Base-by-base conservation (phyloP, 805 yeast genomes). In the Ogataea methylovora region DNA sequence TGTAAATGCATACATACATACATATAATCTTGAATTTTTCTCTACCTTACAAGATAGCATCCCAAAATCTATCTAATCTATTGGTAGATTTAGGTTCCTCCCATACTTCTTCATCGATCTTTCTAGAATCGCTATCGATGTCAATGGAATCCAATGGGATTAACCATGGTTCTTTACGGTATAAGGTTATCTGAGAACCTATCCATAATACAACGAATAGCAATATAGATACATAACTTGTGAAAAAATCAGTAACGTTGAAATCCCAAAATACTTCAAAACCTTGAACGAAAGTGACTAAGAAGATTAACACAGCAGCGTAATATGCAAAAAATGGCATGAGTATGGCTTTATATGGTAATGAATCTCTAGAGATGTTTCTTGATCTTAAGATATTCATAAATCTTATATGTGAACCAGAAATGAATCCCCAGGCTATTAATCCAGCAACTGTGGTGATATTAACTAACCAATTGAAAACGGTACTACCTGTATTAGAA, bases 401-500 rank as follows among this genome's bases (percentile, higher is more conserved):
- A 59, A 81, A 82, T 53, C 88, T 65, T 37, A 82, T 58, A 56
- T 80, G 88, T 3, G 82, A 64, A 30, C 71, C 56, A 20, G 78
- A 67, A 40, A 81, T 79, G 52, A 75, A 71, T 32, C 76, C 69
- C 88, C 88, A 79, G 13, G 84, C 69, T 45, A 80, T 76, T 44
- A 81, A 67, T 39, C 88, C 88, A 9, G 87, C 79, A 32, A 80
- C 79, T 20, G 84, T 83, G n/a, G 84, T 72, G 46, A 82, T 79
- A 54, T 79, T 80, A 44, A 80, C 60, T 39, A 82, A 64, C 88
- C 88, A 82, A 49, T 70, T 61, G 61, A 82, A 82, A 21, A 78
- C 87, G 4, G 69, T 65, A 27, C 54, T 51, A 37, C 82, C 82
- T 37, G 69, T 61, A 15, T 60, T 54, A 5, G 79, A 67, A 14